Evolutionary conservation across 1,284 basidiomycete species (phyloP).

Genomic region (Irpex rosettiformis): DNA sequence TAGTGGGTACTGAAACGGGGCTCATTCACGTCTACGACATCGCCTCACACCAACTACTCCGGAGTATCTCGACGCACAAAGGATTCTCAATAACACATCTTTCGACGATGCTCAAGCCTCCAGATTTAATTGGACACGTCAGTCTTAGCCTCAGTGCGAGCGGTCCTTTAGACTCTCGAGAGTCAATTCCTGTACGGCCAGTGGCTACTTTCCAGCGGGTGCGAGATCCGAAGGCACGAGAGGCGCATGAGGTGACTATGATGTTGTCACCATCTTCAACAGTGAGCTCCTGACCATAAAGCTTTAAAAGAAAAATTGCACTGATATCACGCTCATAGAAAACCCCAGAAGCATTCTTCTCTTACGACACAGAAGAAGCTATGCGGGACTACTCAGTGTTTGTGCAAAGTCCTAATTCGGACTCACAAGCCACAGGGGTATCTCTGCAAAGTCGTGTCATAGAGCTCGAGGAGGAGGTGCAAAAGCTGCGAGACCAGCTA

Average conservation of each 20-base stretch:
- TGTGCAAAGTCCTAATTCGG: conserved; percentile 36
- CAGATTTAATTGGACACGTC: conserved; percentile 79
- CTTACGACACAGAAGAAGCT: conserved; percentile 50
- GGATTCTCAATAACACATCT: conserved; percentile 74
- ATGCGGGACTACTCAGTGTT: conserved; percentile 61
- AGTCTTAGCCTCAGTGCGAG: conserved; percentile 48
- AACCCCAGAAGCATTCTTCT: conserved; percentile 20
- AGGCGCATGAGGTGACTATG: conserved; percentile 63
- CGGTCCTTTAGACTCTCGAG: conserved; percentile 43
- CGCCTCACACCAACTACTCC: conserved; percentile 85
- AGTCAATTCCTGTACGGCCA: conserved; percentile 61
- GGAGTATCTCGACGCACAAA: conserved; percentile 73
- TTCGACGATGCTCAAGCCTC: conserved; percentile 74
- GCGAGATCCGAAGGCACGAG: conserved; percentile 60
- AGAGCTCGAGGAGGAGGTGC: conserved; percentile 74
- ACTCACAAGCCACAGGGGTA: conserved; percentile 30
- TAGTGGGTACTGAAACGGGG: conserved; percentile 73
- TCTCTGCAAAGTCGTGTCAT: conserved; percentile 52
- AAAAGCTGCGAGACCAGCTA: conserved; percentile 61
- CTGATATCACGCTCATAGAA: conserved; percentile 14
- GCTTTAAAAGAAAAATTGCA: conserved; percentile 21
- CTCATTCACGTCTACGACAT: conserved; percentile 85
- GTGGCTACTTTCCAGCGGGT: conserved; percentile 70
- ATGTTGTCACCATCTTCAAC: conserved; percentile 46
- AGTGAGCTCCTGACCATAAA: conserved; percentile 29